A percentile compares a stretch with the other conserved stretches of the same genome.
Evolutionary conservation across 2,329 filamentous ascomycete genomes (phyloP).

Genomic region (Calycina herbarum): DNA sequence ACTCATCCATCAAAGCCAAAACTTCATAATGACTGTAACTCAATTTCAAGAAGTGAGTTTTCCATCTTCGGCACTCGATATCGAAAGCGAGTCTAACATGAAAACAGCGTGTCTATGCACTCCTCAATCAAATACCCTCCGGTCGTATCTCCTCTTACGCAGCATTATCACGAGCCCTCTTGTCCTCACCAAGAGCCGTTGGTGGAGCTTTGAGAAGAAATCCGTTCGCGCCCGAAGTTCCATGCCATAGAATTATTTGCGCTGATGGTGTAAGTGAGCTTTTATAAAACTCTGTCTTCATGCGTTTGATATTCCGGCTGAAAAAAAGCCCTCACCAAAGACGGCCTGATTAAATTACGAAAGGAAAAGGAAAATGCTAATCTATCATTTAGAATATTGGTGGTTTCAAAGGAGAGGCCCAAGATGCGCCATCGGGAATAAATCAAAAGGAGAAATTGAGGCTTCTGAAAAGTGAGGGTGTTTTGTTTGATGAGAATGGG

Average conservation of each 20-base stretch:
- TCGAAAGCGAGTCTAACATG: background rate
- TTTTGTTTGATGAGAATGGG: slow-evolving; percentile 46
- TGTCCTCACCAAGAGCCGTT: slow-evolving; percentile 61
- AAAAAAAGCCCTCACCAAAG: background rate
- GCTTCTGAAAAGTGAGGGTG: slow-evolving; percentile 47
- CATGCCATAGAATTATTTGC: slow-evolving; percentile 60
- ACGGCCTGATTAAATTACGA: background rate
- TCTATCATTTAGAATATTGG: slow-evolving; percentile 40
- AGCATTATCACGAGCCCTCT: slow-evolving; percentile 54
- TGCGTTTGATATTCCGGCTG: background rate
- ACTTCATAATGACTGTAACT: slow-evolving; percentile 3
- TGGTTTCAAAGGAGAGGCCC: slow-evolving; percentile 53
- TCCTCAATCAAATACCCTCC: slow-evolving; percentile 59
- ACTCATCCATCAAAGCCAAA: background rate
- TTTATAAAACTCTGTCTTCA: background rate
- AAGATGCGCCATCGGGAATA: slow-evolving; percentile 49
- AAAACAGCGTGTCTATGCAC: slow-evolving; percentile 48
- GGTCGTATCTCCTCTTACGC: slow-evolving; percentile 62
- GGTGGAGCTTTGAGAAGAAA: slow-evolving; percentile 61
- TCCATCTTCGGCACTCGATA: background rate
- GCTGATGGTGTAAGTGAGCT: slow-evolving; percentile 47
- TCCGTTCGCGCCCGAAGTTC: slow-evolving; percentile 63
- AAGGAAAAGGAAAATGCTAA: background rate
- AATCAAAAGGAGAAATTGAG: slow-evolving; percentile 48
- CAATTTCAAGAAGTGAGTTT: slow-evolving; percentile 9